Base-by-base conservation (phyloP, 371 early-diverging fungal genomes). In the Polyrhizophydium stewartii region DNA sequence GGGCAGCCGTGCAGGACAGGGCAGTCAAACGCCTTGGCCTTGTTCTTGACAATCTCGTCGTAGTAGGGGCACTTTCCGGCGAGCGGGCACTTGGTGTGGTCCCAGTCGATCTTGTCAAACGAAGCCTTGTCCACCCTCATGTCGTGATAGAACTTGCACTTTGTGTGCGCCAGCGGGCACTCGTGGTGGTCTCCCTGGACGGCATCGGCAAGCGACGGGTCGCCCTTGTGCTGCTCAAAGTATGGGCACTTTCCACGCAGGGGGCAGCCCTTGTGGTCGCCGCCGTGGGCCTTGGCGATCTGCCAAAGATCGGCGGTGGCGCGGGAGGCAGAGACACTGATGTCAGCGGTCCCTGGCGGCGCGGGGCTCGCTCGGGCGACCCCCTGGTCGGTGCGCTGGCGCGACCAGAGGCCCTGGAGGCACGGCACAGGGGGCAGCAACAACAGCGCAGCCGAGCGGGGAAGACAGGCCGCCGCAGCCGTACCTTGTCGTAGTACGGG, bases 1-100 rank as follows among this genome's bases (percentile, higher is more conserved):
- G 66, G 66, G 56, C 66, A 66, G 5, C 53, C 61, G 56, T 66
- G 66, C n/a, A 66, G 57, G 5, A 66, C 66, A 10, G 66, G 66
- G 49, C 66, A 66, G 56, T 66, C 66, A 31, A 30, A 17, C 2
- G 57, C 58, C 27, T 41, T 56, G 3, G 45, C 13, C 21, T 46
- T 58, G 30, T 56, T 53, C 53, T 56, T 40, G 32, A 61, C 61
- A 27, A 61, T 19, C 25, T 60, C 62, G 1, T 56, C 59, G 55
- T 66, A 66, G 55, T 66, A 66, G 12, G 66, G 66, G 37, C 66
- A 66, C 41, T 66, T 60, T 13, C 38, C 58, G 13, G 57, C 61
- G 38, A 66, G 31, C 27, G 66, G 66, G 52, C 66, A 66, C 19
- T 60, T 46, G n/a, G 57, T 35, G 3, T 52, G 33, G 40, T 21